These are phyloP conservation scores for Podospora appendiculata DNA, from an alignment of 495 filamentous ascomycete species.

Conservation along the genomic window DNA sequence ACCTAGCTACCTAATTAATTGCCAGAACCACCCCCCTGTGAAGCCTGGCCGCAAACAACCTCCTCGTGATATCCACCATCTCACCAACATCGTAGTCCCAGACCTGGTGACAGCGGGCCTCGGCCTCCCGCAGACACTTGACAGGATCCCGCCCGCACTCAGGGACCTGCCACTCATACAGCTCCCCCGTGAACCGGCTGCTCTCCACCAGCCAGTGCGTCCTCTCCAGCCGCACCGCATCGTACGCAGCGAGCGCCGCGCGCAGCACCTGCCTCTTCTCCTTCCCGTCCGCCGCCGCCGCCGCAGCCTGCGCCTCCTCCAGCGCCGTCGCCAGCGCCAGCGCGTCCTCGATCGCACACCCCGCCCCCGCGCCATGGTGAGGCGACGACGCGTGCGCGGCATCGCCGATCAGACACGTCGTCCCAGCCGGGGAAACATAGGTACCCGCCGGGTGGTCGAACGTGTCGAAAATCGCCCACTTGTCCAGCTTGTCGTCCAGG, in stretches of 20 bases:
- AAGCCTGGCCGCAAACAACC: too few relatives aligned
- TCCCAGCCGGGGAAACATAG: conserved; percentile 24
- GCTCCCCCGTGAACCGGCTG: conserved; percentile 26
- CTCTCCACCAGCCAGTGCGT: conserved; percentile 28
- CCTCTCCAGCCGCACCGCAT: conserved; percentile 25
- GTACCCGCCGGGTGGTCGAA: conserved; percentile 30
- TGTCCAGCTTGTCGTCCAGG: conserved; percentile 38
- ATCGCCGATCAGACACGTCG: conserved; percentile 42
- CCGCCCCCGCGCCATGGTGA: conserved; percentile 48
- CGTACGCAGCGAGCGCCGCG: conserved; percentile 29
- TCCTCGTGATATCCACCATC: conserved; percentile 16
- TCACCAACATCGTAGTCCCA: conserved; percentile 32
- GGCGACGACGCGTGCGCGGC: conserved; percentile 34
- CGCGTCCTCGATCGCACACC: conserved; percentile 48
- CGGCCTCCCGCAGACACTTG: conserved; percentile 23
- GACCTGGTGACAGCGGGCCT: conserved; percentile 22
- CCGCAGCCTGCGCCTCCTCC: conserved; percentile 2
- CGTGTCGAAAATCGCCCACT: conserved; percentile 51
- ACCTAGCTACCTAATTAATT: too few relatives aligned
- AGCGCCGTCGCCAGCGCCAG: conserved; percentile 35
- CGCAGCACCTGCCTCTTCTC: conserved; percentile 8
- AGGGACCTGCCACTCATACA: conserved; percentile 33
- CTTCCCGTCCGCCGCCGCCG: background rate
- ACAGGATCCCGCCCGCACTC: conserved; percentile 18
- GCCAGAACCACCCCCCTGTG: too few relatives aligned